phyloP scores from a whole-genome alignment of 495 filamentous ascomycete species.

The Lophiostoma macrostomum region DNA sequence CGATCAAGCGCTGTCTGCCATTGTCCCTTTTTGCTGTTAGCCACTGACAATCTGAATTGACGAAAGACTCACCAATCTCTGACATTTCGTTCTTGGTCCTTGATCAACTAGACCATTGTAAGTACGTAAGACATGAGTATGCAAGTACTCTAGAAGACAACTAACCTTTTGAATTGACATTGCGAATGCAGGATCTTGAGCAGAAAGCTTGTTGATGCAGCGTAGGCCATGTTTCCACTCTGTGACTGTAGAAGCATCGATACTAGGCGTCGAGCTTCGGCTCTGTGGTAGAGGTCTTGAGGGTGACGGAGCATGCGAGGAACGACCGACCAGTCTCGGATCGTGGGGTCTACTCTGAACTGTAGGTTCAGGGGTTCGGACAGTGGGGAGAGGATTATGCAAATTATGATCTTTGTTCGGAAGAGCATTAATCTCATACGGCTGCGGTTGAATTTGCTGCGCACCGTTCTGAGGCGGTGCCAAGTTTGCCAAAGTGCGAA shows the following conservation, averaged over 20 bases:
- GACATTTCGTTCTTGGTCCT: slow-evolving; percentile 62
- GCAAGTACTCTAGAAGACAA: neutral
- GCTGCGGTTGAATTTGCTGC: neutral
- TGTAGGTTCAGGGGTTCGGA: neutral
- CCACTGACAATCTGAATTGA: neutral
- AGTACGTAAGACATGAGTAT: neutral
- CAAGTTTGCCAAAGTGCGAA: neutral
- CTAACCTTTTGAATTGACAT: slow-evolving; percentile 43
- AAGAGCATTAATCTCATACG: too few species aligned
- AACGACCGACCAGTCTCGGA: slow-evolving; percentile 5
- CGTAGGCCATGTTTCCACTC: slow-evolving; percentile 62
- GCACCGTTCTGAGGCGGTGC: neutral
- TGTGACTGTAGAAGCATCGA: slow-evolving; percentile 59
- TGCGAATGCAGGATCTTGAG: slow-evolving; percentile 49
- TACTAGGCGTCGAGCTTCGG: slow-evolving; percentile 2
- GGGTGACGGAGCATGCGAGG: neutral
- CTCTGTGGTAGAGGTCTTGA: neutral
- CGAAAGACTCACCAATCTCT: slow-evolving; percentile 53
- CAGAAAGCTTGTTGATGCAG: slow-evolving; percentile 59
- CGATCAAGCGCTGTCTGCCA: slow-evolving; percentile 50
- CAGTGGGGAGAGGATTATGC: neutral
- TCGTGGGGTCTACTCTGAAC: neutral
- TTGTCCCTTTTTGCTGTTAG: slow-evolving; percentile 35
- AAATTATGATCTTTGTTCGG: neutral
- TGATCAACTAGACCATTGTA: slow-evolving; percentile 51